phyloP scores from a whole-genome alignment of 371 early-diverging fungal species.

The Lichtheimia ramosa region DNA sequence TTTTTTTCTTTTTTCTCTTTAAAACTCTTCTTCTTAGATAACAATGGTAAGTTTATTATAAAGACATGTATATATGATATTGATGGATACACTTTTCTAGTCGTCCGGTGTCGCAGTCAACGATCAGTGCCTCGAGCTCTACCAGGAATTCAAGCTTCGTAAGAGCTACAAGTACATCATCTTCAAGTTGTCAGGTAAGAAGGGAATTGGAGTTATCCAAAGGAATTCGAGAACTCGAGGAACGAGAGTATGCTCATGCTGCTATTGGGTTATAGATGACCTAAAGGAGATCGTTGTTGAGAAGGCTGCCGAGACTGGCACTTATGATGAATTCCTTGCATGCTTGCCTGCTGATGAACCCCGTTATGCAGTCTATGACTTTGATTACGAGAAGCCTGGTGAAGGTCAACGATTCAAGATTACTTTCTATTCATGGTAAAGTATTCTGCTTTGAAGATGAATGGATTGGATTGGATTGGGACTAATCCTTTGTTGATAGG shows the following conservation, averaged over 20 bases:
- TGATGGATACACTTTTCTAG: slow-evolving; percentile 14
- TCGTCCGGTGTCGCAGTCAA: slow-evolving; percentile 74
- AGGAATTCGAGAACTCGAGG: no score
- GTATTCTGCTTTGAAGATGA: not conserved
- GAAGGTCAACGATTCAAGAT: slow-evolving; percentile 78
- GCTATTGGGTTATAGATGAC: slow-evolving; percentile 33
- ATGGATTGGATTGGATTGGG: no score
- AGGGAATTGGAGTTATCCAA: no score
- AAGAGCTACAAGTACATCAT: slow-evolving; percentile 77
- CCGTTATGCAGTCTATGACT: slow-evolving; percentile 86
- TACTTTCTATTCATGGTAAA: slow-evolving; percentile 49
- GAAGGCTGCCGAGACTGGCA: slow-evolving; percentile 44
- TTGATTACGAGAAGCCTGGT: slow-evolving; percentile 66
- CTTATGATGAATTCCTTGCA: slow-evolving; percentile 69
- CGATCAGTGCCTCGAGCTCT: slow-evolving; percentile 61
- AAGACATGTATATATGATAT: no score
- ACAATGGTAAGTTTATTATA: no score
- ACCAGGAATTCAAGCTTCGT: slow-evolving; percentile 71
- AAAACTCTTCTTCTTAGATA: no score
- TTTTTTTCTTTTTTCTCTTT: no score
- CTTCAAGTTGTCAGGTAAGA: slow-evolving; percentile 71
- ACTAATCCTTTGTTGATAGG: no score
- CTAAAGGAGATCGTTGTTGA: slow-evolving; percentile 68
- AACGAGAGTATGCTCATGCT: no score
- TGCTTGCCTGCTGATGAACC: slow-evolving; percentile 70